phyloP scores from a whole-genome alignment of 345 rosid species.

The Citrus maxima region DNA sequence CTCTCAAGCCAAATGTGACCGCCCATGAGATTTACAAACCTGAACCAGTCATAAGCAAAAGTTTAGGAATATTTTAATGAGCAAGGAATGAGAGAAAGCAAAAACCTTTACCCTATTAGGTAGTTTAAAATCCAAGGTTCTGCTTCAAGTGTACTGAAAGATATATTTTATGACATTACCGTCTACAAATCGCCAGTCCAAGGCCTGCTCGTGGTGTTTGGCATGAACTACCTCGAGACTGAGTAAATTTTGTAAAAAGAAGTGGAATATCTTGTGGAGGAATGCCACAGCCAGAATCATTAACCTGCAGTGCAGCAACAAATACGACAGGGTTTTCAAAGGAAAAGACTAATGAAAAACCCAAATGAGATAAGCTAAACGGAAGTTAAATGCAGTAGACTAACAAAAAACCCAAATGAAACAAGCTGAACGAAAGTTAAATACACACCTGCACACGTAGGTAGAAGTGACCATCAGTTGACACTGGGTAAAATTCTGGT shows the following conservation, averaged over 20 bases:
- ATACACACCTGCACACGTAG: slow-evolving; percentile 69
- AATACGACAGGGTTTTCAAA: slow-evolving; percentile 11
- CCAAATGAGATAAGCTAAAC: neutral
- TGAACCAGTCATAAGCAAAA: slow-evolving; percentile 28
- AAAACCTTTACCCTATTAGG: neutral
- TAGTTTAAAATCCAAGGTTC: neutral
- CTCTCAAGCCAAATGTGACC: slow-evolving; percentile 93
- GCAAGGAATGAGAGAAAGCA: neutral
- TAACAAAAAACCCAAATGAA: neutral
- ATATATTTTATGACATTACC: slow-evolving; percentile 42
- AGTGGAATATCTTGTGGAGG: slow-evolving; percentile 64
- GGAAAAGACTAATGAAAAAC: neutral
- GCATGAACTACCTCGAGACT: slow-evolving; percentile 47
- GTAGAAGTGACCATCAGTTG: slow-evolving; percentile 69
- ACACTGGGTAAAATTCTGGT: slow-evolving; percentile 56
- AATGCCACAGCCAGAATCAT: slow-evolving; percentile 88
- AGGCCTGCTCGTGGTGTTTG: slow-evolving; percentile 55
- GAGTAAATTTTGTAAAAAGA: slow-evolving; percentile 68
- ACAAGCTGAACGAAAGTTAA: neutral
- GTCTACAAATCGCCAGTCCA: slow-evolving; percentile 87
- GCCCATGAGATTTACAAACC: slow-evolving; percentile 91
- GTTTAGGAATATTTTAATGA: neutral
- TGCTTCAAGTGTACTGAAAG: neutral
- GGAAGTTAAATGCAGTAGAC: slow-evolving; percentile 10
- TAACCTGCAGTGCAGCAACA: slow-evolving; percentile 50